These are phyloP conservation scores for Erysimum cheiranthoides DNA, from an alignment of 345 rosid species.

Conservation along the genomic window DNA sequence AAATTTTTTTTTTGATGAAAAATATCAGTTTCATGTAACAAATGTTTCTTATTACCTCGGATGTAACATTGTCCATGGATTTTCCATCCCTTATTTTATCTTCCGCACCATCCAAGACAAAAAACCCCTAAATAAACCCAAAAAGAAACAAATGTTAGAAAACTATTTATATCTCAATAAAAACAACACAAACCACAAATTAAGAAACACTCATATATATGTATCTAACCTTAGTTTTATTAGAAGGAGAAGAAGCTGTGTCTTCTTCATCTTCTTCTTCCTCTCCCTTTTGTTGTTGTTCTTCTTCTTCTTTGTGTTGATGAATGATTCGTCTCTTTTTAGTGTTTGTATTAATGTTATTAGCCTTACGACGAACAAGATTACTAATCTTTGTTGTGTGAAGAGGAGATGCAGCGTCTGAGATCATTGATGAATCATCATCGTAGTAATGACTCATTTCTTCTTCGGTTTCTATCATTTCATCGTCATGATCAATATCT, in stretches of 20 bases:
- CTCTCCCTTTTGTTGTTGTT: background rate
- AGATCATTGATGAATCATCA: constrained; percentile 41
- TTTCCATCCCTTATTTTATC: no score
- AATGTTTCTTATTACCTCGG: no score
- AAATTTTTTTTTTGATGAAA: no score
- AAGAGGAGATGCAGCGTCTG: constrained; percentile 47
- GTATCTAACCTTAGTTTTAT: constrained; percentile 43
- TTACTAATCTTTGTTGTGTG: constrained; percentile 28
- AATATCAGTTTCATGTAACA: no score
- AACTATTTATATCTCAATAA: no score
- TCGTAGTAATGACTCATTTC: constrained; percentile 31
- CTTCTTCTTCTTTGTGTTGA: constrained; percentile 24
- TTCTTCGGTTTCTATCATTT: constrained; percentile 21
- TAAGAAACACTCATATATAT: no score
- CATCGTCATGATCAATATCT: constrained; percentile 39
- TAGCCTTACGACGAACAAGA: constrained; percentile 21
- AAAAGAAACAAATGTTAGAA: no score
- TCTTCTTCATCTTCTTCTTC: constrained; percentile 2
- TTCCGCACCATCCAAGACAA: no score
- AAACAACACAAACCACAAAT: no score
- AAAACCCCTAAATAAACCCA: no score
- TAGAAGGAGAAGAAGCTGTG: constrained; percentile 45
- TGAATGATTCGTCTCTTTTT: constrained; percentile 37
- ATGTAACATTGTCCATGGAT: no score
- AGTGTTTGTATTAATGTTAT: constrained; percentile 28